Evolutionary conservation across 257 asterid genomes (phyloP).

Genomic region (Euphrasia confusa): DNA sequence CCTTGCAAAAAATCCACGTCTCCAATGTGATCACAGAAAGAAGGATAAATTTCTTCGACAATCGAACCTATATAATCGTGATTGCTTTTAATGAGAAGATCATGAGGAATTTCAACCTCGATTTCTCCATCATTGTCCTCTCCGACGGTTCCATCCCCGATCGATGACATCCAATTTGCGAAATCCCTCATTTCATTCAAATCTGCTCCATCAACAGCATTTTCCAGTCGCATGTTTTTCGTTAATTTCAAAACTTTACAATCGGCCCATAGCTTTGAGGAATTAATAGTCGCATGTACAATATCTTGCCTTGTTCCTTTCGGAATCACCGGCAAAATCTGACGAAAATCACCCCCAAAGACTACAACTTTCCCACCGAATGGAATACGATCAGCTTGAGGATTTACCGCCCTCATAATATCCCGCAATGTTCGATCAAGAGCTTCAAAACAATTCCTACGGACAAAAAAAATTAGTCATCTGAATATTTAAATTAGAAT

Average conservation of each 20-base stretch:
- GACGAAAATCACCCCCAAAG: too few species aligned
- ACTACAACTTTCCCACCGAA: neutral
- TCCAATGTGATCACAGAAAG: too few species aligned
- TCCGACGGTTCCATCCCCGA: too few species aligned
- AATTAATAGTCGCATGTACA: neutral
- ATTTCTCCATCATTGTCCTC: too few species aligned
- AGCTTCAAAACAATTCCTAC: neutral
- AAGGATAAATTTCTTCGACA: too few species aligned
- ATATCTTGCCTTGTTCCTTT: neutral
- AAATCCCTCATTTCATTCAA: neutral
- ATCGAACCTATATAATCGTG: too few species aligned
- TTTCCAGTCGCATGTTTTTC: neutral
- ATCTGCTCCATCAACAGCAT: neutral
- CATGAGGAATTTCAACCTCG: too few species aligned
- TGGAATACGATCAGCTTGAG: neutral
- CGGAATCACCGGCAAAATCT: neutral
- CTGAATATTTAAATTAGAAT: too few species aligned
- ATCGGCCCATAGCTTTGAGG: neutral
- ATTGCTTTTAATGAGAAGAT: too few species aligned
- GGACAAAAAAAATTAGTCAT: too few species aligned
- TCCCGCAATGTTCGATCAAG: neutral
- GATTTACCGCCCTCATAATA: neutral
- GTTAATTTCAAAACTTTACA: neutral
- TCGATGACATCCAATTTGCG: neutral
- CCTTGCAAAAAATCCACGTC: too few species aligned